Evolutionary conservation across 805 yeast genomes (phyloP), one percentile per base, ranked within the genome.

Genomic region (Candida silvatica): DNA sequence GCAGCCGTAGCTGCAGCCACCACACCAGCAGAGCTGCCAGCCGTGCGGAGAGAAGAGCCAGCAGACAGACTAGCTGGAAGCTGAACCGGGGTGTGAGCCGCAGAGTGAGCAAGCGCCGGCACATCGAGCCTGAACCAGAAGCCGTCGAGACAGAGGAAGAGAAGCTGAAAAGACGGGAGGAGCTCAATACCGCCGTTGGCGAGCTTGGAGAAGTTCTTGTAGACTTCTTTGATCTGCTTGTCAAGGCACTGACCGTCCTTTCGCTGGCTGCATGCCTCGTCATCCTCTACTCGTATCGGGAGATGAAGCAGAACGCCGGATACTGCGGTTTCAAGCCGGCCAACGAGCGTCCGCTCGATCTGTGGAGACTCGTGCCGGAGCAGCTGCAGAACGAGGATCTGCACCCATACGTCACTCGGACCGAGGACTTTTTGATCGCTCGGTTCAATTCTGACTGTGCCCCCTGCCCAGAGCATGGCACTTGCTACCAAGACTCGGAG

Each of bases 381-480:
- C 24, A 22, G 12, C 12, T 22, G 11, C 27, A 25, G 25, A 8
- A 24, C 9, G 36, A 33, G 9, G 20, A 26, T 4, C 9, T 33
- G 9, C 36, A 41, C n/a, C 48, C 56, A 0, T 47, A 54, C 31
- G 39, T 73, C 19, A 44, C 54, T 3, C 32, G 45, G 7, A 25
- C 67, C 7, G 83, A 80, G 27, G 46, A 55, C 0, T 57, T 61
- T 37, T 51, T 81, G 37, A 71, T 69, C 32, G 38, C 50, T 0
- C 48, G 57, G 27, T 52, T 68, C 33, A 67, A 68, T 32, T 94
- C 94, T 3, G 30, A 45, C 1, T 90, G 98, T 59, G 59, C 71
- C 4, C 71, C 71, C 18, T 90, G 97, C 52, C 97, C 97, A 2
- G 70, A 66, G 3, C 78, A 88, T 58, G 92, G 88, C 0, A 63